These are phyloP conservation scores for Sphaerulina populicola DNA, from an alignment of 2,329 filamentous ascomycete species.

Conservation along the genomic window DNA sequence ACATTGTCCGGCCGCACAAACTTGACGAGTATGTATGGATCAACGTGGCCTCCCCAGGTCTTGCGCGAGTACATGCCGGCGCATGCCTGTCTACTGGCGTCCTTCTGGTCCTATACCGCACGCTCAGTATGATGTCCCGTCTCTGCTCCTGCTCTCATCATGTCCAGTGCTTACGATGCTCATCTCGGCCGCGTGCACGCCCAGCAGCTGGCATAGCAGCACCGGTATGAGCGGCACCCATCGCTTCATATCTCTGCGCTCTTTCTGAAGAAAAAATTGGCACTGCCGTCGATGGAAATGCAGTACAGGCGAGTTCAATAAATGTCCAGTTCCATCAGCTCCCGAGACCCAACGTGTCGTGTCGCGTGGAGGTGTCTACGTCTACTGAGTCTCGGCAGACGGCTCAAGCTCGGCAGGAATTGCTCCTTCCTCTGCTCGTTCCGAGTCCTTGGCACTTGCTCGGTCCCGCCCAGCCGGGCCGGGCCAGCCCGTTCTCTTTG, in stretches of 20 bases:
- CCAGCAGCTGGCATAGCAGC: constrained; percentile 27
- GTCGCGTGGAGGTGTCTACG: background rate
- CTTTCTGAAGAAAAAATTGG: background rate
- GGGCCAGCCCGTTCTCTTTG: no score
- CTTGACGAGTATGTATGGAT: constrained; percentile 81
- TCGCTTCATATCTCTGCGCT: constrained; percentile 23
- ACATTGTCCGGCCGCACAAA: constrained; percentile 55
- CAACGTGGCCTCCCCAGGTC: constrained; percentile 76
- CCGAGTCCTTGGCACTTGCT: no score
- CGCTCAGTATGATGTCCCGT: constrained; percentile 8
- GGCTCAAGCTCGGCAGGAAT: background rate
- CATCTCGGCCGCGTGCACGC: constrained; percentile 26
- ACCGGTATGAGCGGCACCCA: constrained; percentile 24
- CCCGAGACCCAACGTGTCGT: background rate
- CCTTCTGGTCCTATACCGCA: constrained; percentile 58
- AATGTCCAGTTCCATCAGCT: no score
- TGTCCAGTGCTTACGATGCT: constrained; percentile 25
- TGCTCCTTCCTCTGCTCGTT: background rate
- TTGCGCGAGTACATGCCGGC: constrained; percentile 88
- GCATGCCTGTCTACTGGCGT: constrained; percentile 74
- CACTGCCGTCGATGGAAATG: background rate
- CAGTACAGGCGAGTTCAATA: background rate
- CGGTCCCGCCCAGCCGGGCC: background rate
- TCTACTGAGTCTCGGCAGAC: no score
- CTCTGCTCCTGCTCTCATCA: background rate